Evolutionary conservation across 495 filamentous ascomycete species (phyloP), one percentile per base, ranked within the genome.

Genomic region (Chaetomium tenue): DNA sequence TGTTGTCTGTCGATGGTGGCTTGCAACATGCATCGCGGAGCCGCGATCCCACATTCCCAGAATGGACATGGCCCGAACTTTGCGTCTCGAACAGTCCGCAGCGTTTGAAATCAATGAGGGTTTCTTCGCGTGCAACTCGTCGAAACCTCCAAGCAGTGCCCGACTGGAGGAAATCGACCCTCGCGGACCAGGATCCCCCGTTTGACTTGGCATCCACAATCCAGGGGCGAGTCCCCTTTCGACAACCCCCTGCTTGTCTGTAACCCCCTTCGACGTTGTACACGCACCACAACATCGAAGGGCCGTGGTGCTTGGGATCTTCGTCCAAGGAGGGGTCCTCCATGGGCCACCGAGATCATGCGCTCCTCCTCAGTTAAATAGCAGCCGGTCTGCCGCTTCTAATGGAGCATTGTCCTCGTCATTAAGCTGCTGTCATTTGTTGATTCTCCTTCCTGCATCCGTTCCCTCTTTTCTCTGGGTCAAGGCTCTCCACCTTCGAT

Each of bases 171-270:
- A 66, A 66, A 61, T 54, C 33, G 48, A 57, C 55, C 50, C 63
- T 69, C 68, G 67, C 63, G 61, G 66, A n/a, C 48, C 66, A 66
- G 70, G 66, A 67, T 67, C 58, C 23, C 47, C 67, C 57, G 73
- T 72, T 74, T 72, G 70, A 74, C 73, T 72, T 74, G 71, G 73
- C 70, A 56, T 62, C 60, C 67, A 64, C 54, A 64, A 66, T 61
- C 63, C 62, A 70, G 63, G 64, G 65, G 56, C 33, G 39, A 47
- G 57, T n/a, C 5, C 55, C 44, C 55, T 62, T 42, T 50, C 58
- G 60, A 39, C 61, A 67, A 23, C 54, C 42, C 57, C 55, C 39
- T 55, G 57, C 48, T 15, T 28, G 54, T 30, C 52, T 61, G 52
- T 67, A 42, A 65, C 61, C 65, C 67, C 33, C 70, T 58, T 70